Percentiles rank a stretch among this genome's conserved stretches.
These are phyloP conservation scores for Periglandula ipomoeae DNA, from an alignment of 2,329 filamentous ascomycete species.

Conservation along the genomic window DNA sequence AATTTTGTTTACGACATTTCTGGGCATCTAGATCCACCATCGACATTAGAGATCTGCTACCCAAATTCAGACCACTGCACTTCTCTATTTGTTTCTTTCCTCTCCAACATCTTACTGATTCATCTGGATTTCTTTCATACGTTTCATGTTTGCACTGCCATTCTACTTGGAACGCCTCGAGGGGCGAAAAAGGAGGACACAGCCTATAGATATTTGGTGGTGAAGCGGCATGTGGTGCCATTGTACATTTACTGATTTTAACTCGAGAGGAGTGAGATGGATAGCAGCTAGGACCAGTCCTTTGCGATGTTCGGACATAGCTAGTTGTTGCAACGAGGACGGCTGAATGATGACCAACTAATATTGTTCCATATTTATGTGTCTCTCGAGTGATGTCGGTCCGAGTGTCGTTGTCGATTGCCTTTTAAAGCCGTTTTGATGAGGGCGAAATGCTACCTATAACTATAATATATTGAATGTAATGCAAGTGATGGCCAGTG, in stretches of 20 bases:
- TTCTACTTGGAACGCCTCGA: constrained; percentile 14
- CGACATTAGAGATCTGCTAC: neutral
- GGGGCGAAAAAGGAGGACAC: constrained; percentile 14
- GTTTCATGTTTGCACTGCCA: constrained; percentile 13
- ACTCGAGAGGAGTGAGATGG: constrained; percentile 6
- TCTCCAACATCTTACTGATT: constrained; percentile 7
- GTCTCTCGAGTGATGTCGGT: too few species aligned
- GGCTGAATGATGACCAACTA: constrained; percentile 12
- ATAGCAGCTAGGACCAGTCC: neutral
- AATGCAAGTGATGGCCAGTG: too few species aligned
- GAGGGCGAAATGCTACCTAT: too few species aligned
- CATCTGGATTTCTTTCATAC: constrained; percentile 8
- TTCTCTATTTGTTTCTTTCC: constrained; percentile 15
- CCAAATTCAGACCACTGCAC: constrained; percentile 3
- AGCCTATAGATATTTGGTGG: constrained; percentile 16
- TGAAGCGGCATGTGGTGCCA: constrained; percentile 12
- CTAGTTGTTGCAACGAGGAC: constrained; percentile 2
- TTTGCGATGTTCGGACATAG: neutral
- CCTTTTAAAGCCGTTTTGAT: too few species aligned
- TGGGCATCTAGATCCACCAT: constrained; percentile 3
- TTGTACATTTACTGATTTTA: constrained; percentile 23
- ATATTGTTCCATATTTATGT: neutral
- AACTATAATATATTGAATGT: too few species aligned
- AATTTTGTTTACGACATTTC: constrained; percentile 6
- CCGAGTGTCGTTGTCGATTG: too few species aligned